Base-by-base conservation (phyloP, 257 asterid species). In the Voacanga thouarsii region DNA sequence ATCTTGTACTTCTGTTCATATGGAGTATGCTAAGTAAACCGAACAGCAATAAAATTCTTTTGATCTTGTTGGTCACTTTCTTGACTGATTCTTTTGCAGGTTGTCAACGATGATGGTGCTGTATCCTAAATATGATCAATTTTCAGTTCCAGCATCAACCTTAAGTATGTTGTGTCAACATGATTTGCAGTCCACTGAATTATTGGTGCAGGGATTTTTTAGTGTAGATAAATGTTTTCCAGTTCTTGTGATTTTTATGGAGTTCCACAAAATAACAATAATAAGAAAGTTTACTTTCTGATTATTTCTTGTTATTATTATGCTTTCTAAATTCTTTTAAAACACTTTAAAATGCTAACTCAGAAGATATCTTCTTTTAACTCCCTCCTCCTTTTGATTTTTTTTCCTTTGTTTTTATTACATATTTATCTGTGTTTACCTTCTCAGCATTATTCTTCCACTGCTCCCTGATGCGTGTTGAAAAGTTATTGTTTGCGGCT, bases 21-120 rank as follows among this genome's bases (percentile, higher is more conserved):
- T 11, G 1, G 14, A 21, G 45, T 41, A 39, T 41, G 5, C 16
- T 41, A 67, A 33, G 47, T 11, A 37, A 9, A 33, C 26, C 37
- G 71, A 65, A 33, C 45, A 21, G 19, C 28, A 18, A 3, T 67
- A 1, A 67, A 8, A 43, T 43, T 7, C 41, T 59, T 37, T 61
- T 21, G 30, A 23, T 57, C 64, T 65, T n/a, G 16, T 19, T 67
- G 50, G 16, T 75, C 6, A 19, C 49, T 18, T 33, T 59, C 41
- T 61, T 12, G 23, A 51, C 55, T 19, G 43, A 30, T 63, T 71
- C 26, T 75, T 5, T 79, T 84, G 83, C 92, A 92, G 97, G 99
- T 91, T 83, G 91, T 90, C 80, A 92, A 91, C 8, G 99, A 94
- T 79, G 99, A 92, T 90, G 99, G 99, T 79, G 94, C 97, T 61